These are phyloP conservation scores for Rauvolfia tetraphylla DNA, from an alignment of 257 asterid species.

Conservation along the genomic window DNA sequence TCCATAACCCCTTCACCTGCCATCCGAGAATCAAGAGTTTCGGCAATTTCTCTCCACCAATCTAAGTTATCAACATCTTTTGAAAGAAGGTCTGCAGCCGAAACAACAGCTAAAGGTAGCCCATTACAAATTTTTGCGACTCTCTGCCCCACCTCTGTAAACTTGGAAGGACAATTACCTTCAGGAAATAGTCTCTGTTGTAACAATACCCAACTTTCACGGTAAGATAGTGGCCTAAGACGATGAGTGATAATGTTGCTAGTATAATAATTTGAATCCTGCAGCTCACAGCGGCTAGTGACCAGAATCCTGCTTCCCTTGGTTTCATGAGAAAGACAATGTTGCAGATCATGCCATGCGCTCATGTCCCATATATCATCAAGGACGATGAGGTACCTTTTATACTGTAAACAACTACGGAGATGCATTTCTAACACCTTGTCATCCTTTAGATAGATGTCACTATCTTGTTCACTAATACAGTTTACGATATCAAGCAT, in stretches of 20 bases:
- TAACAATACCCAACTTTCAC: too few species aligned
- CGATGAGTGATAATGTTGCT: neutral
- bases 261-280: neutral
- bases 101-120: slow-evolving; percentile 6
- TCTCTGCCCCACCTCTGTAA: neutral
- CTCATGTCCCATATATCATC: slow-evolving; percentile 19
- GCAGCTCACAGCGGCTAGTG: slow-evolving; percentile 6
- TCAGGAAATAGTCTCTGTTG: neutral
- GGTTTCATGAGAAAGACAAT: too few species aligned
- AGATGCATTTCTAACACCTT: neutral
- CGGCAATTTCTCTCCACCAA: slow-evolving; percentile 3
- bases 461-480: neutral
- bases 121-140: neutral
- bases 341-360: neutral
- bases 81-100: neutral
- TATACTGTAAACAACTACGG: neutral
- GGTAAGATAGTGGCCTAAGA: too few species aligned
- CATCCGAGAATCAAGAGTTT: slow-evolving; percentile 1
- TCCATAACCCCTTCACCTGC: neutral
- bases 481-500: slow-evolving; percentile 10
- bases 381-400: slow-evolving; percentile 16
- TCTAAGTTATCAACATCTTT: neutral
- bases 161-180: neutral
- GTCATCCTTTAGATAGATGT: neutral
- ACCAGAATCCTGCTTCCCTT: neutral